Evolutionary conservation across 148 eudicot species (phyloP), one percentile per base, ranked within the genome.

Genomic region (Amaranthus cruentus): DNA sequence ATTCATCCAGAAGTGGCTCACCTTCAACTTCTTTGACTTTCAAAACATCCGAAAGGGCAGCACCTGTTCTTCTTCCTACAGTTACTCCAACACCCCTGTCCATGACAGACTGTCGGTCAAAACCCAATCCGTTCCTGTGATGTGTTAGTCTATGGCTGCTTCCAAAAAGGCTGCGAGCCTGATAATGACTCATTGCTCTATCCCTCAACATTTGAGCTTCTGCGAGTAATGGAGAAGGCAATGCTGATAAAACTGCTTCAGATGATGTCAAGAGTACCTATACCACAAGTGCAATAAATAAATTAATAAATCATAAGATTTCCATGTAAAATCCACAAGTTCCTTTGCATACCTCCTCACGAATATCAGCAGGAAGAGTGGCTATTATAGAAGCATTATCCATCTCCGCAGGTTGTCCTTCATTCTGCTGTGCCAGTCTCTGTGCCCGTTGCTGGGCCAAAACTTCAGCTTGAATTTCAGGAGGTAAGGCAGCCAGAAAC

Each of bases 201-300:
- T 95, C 98, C 86, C 98, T 86, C 18, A 95, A 93, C 97, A 95
- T 87, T 77, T 91, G 98, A 49, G 97, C 98, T 87, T 94, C 98
- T 18, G 93, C 98, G 76, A 91, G 97, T 62, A 95, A 84, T 66
- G 98, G 90, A 74, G 98, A 91, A 65, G 98, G 98, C 80, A 95
- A 82, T 64, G 97, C 98, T 18, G 98, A 88, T 52, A 95, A 80
- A 78, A 95, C 89, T 18, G 98, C 97, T 81, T 95, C 98, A 4
- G 98, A 95, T 63, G 97, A 91, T 62, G 98, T 91, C 81, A 95
- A 82, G 18, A 95, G 93, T 50, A 95, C 98, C 98, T 95, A 75
- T 64, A 76, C 72, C 63, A 75, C 55, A 68, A 79, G 72, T 57
- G 75, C 58, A 55, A 54, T 62, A 9, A 72, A 72, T 46, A 14